phyloP scores from a whole-genome alignment of 2,329 filamentous ascomycete species.

The Nigrospora osmanthi region DNA sequence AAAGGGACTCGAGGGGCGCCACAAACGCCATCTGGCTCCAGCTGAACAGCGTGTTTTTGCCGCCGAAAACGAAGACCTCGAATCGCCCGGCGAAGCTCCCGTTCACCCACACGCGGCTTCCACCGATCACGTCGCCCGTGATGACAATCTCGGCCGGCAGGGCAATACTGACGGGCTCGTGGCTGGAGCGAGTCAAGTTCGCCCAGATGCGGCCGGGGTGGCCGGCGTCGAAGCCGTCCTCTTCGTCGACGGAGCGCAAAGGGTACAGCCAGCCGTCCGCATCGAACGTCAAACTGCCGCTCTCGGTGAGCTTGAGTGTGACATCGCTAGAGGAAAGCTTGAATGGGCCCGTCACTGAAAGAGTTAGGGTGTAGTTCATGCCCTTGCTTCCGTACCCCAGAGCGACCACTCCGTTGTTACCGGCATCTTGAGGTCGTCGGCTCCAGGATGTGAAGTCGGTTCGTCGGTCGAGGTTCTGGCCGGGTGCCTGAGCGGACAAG shows the following conservation, averaged over 20 bases:
- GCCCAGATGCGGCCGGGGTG: conserved; percentile 45
- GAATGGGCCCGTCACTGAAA: conserved; percentile 32
- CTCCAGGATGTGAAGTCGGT: conserved; percentile 24
- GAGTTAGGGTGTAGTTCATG: conserved; percentile 33
- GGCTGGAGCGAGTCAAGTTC: conserved; percentile 36
- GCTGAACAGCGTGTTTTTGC: conserved; percentile 39
- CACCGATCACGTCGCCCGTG: conserved; percentile 33
- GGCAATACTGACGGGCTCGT: conserved; percentile 28
- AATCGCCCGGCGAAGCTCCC: conserved; percentile 38
- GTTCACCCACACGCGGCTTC: conserved; percentile 40
- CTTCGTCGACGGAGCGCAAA: conserved; percentile 32
- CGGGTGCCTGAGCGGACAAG: conserved; percentile 27
- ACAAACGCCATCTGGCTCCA: conserved; percentile 52
- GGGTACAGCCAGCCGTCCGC: conserved; percentile 38
- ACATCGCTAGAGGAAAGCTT: conserved; percentile 33
- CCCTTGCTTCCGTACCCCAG: conserved; percentile 32
- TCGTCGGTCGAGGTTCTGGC: conserved; percentile 34
- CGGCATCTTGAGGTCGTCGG: not conserved
- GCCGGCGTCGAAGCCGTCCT: conserved; percentile 34
- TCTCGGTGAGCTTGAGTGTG: conserved; percentile 24
- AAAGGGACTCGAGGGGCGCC: conserved; percentile 31
- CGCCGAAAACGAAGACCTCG: conserved; percentile 46
- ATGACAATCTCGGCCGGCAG: conserved; percentile 28
- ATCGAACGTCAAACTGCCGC: conserved; percentile 30
- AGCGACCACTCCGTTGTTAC: conserved; percentile 3